Percentiles rank a stretch among this genome's conserved stretches.
These are phyloP conservation scores for Penicillium desertorum DNA, from an alignment of 495 filamentous ascomycete species.

Conservation along the genomic window DNA sequence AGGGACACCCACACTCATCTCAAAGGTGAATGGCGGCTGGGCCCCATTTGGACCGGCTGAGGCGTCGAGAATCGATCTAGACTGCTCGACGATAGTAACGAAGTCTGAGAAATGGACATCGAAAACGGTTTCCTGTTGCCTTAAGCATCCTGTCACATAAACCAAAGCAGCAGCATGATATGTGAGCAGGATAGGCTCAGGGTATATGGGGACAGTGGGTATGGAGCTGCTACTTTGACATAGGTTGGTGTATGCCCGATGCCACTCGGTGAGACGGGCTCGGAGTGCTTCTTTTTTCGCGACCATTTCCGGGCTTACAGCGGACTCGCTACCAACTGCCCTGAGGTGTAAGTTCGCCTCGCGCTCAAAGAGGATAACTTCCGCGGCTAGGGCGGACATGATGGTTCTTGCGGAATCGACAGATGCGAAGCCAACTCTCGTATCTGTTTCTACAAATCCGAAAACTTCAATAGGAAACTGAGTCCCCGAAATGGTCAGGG, in stretches of 20 bases:
- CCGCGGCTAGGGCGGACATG: constrained; percentile 14
- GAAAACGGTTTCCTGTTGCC: constrained; percentile 17
- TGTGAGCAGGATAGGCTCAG: constrained; percentile 17
- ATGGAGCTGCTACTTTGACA: neutral
- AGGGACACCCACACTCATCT: constrained; percentile 35
- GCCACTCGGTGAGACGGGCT: constrained; percentile 14
- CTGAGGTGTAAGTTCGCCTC: constrained; percentile 11
- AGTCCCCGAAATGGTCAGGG: constrained; percentile 24
- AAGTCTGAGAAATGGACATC: constrained; percentile 33
- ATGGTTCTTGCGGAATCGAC: constrained; percentile 23
- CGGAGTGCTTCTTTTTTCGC: constrained; percentile 12
- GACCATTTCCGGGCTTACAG: constrained; percentile 6
- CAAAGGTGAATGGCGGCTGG: constrained; percentile 41
- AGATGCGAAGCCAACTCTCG: constrained; percentile 11
- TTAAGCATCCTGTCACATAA: constrained; percentile 16
- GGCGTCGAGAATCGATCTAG: constrained; percentile 17
- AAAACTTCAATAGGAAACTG: constrained; percentile 19
- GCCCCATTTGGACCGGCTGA: constrained; percentile 22
- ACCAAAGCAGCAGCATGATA: constrained; percentile 18
- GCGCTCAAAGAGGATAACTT: constrained; percentile 24
- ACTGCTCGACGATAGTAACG: constrained; percentile 33
- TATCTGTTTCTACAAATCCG: neutral
- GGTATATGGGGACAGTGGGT: neutral
- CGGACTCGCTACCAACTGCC: neutral
- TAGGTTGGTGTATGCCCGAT: constrained; percentile 9